phyloP scores from a whole-genome alignment of 257 asterid species.

The Plectranthus barbatus region DNA sequence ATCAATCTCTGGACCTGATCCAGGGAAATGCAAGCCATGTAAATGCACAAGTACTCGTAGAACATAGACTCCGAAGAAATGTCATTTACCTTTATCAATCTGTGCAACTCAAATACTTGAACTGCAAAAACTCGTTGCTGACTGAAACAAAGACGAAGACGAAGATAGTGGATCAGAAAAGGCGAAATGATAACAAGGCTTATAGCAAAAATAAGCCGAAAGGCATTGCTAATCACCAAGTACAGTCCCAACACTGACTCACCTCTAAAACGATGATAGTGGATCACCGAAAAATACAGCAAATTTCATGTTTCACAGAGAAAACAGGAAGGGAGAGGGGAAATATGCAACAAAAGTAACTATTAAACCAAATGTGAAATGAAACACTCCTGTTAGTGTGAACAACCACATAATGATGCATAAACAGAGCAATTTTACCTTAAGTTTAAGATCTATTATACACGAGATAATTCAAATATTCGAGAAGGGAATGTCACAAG shows the following conservation, averaged over 20 bases:
- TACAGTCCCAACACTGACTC: constrained; percentile 8
- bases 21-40: neutral
- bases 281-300: neutral
- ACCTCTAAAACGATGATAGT: neutral
- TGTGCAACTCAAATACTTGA: constrained; percentile 94
- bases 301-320: too few species aligned
- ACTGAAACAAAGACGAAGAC: constrained; percentile 30
- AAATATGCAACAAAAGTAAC: too few species aligned
- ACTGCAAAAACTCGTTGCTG: constrained; percentile 88
- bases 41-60: neutral
- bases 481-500: constrained; percentile 1
- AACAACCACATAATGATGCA: neutral
- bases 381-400: neutral
- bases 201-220: neutral
- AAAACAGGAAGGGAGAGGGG: too few species aligned
- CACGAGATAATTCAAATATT: neutral
- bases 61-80: neutral
- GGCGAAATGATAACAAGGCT: neutral
- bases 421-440: constrained; percentile 1
- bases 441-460: constrained; percentile 4
- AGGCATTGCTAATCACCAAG: neutral
- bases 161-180: constrained; percentile 1
- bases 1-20: constrained; percentile 74
- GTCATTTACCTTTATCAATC: constrained; percentile 59
- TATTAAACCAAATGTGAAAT: too few species aligned